phyloP scores from a whole-genome alignment of 2,329 filamentous ascomycete genomes.

The Macrophomina pseudophaseolina region DNA sequence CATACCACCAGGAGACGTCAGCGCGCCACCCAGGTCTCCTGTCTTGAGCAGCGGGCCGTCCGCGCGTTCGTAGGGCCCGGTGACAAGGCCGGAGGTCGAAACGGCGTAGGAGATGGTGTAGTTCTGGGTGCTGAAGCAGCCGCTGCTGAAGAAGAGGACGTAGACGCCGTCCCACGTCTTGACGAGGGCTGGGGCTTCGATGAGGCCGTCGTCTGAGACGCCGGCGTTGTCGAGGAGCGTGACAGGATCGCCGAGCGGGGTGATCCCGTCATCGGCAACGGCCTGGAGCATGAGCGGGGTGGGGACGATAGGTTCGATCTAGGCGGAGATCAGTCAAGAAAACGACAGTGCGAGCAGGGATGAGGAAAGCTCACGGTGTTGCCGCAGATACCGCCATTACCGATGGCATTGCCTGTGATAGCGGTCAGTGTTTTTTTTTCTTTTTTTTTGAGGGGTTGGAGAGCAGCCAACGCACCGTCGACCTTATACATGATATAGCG shows the following conservation, averaged over 20 bases:
- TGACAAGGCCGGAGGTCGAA: conserved; percentile 42
- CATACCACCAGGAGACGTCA: conserved; percentile 10
- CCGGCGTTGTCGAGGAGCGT: conserved; percentile 53
- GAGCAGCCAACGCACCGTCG: conserved; percentile 60
- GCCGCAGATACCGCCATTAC: conserved; percentile 24
- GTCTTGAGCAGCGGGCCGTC: conserved; percentile 12
- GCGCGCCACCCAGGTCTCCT: neutral
- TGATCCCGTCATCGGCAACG: conserved; percentile 58
- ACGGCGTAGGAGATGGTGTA: conserved; percentile 67
- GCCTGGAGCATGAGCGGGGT: conserved; percentile 65
- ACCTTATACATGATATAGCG: conserved; percentile 68
- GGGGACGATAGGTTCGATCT: conserved; percentile 42
- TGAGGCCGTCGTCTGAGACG: conserved; percentile 54
- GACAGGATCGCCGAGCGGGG: conserved; percentile 55
- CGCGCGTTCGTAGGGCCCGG: conserved; percentile 30
- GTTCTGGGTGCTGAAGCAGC: conserved; percentile 59
- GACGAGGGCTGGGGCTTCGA: conserved; percentile 66
- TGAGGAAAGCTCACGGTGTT: conserved; percentile 7
- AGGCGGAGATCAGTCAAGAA: too few species aligned
- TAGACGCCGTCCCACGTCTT: conserved; percentile 56
- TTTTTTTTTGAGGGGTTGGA: neutral
- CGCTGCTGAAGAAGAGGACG: conserved; percentile 66
- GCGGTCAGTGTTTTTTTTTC: neutral
- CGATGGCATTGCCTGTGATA: conserved; percentile 19
- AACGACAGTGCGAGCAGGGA: neutral